A percentile compares a stretch with the other conserved stretches of the same genome.
Evolutionary conservation across 257 asterid genomes (phyloP).

Genomic region (Ilex asprella): DNA sequence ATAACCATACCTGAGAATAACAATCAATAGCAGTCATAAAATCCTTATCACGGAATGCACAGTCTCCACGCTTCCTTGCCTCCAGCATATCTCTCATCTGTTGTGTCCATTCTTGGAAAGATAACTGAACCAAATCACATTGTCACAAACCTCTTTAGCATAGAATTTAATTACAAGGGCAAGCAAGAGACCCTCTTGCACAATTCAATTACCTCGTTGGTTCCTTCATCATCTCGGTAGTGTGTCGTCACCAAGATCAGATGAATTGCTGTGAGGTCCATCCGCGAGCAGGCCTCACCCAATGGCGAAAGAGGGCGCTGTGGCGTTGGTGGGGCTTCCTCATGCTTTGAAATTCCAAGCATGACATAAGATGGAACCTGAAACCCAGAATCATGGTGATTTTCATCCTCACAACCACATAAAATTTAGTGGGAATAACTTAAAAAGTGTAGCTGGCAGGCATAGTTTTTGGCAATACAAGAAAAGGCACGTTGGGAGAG

Average conservation of each 20-base stretch:
- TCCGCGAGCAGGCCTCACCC: constrained; percentile 22
- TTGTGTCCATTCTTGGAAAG: constrained; percentile 47
- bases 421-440: too few species aligned
- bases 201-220: constrained; percentile 33
- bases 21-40: background rate
- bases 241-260: constrained; percentile 37
- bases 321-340: constrained; percentile 42
- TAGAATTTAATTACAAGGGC: background rate
- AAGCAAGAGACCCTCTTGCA: background rate
- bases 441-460: too few species aligned
- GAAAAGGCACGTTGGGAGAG: background rate
- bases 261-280: constrained; percentile 9
- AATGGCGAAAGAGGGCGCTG: constrained; percentile 49
- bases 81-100: constrained; percentile 2
- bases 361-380: constrained; percentile 44
- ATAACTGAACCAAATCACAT: constrained; percentile 22
- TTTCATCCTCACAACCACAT: background rate
- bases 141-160: background rate
- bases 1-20: background rate
- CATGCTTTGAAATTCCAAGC: constrained; percentile 48
- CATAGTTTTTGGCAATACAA: background rate
- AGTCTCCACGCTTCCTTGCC: background rate
- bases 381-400: background rate
- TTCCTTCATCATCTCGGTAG: constrained; percentile 48
- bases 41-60: background rate